Conservation (phyloP, 495 filamentous ascomycete genomes). For the Schizothecium vesticola region DNA sequence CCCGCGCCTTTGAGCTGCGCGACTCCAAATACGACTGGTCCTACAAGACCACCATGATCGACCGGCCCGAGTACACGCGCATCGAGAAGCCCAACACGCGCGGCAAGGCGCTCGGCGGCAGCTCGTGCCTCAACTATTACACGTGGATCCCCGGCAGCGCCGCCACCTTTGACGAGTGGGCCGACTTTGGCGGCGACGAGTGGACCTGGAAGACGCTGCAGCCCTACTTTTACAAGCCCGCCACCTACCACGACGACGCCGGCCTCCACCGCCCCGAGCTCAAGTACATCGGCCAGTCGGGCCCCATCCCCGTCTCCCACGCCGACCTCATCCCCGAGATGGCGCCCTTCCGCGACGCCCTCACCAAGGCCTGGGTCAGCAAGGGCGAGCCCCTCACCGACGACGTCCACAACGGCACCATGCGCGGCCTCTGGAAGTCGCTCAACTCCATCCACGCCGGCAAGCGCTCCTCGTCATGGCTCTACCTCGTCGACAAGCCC, state of each 20-base stretch:
- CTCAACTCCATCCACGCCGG: constrained; percentile 56
- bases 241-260: not conserved
- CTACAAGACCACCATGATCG: constrained; percentile 60
- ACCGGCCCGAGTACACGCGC: constrained; percentile 55
- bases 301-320: constrained; percentile 53
- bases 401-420: constrained; percentile 52
- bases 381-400: constrained; percentile 48
- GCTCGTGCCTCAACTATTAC: constrained; percentile 56
- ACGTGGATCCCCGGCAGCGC: constrained; percentile 56
- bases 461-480: constrained; percentile 46
- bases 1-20: constrained; percentile 48
- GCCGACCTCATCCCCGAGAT: constrained; percentile 51
- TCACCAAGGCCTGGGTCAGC: constrained; percentile 52
- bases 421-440: constrained; percentile 51
- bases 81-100: constrained; percentile 60
- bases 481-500: constrained; percentile 49
- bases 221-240: not conserved
- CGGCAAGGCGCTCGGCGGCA: constrained; percentile 34
- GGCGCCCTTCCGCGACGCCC: constrained; percentile 49
- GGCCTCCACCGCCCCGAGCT: not conserved
- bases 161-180: constrained; percentile 60
- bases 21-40: constrained; percentile 58
- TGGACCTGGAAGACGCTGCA: not conserved
- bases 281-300: constrained; percentile 28
- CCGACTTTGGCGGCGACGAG: constrained; percentile 31